phyloP scores from a whole-genome alignment of 2,329 filamentous ascomycete species.

The Knufia petricola region DNA sequence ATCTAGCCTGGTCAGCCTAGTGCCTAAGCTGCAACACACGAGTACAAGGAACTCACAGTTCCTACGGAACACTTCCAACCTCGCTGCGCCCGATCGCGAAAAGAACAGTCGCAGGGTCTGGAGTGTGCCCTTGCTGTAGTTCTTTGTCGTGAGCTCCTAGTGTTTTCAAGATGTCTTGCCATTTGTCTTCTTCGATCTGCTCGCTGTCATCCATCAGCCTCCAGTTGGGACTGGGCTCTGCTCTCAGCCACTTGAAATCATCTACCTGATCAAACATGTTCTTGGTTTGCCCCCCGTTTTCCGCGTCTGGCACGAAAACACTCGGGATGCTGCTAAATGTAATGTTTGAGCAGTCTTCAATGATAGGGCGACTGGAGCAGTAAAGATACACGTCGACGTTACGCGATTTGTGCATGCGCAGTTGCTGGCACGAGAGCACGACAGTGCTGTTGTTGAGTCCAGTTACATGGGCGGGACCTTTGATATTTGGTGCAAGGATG shows the following conservation, averaged over 20 bases:
- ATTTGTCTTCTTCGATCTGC: constrained; percentile 34
- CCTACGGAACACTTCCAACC: not conserved
- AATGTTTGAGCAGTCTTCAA: constrained; percentile 74
- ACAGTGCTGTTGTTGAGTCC: constrained; percentile 57
- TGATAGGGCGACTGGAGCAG: constrained; percentile 77
- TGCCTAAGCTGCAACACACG: not conserved
- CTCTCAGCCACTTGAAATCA: constrained; percentile 95
- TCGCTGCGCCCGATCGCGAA: not conserved
- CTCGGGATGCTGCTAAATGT: constrained; percentile 67
- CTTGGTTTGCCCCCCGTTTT: not conserved
- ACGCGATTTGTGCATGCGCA: constrained; percentile 79
- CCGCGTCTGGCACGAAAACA: constrained; percentile 22
- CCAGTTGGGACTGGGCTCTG: constrained; percentile 78
- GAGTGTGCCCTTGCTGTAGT: not conserved
- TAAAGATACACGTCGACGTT: constrained; percentile 77
- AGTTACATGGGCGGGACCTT: constrained; percentile 76
- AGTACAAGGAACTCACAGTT: not conserved
- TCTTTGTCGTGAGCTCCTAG: not conserved
- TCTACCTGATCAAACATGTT: constrained; percentile 88
- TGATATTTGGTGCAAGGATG: constrained; percentile 67
- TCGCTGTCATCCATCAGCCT: constrained; percentile 53
- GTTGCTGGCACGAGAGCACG: constrained; percentile 73
- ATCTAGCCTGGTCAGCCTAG: not conserved
- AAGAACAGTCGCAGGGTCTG: no score
- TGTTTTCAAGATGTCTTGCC: not conserved